A percentile compares a stretch with the other conserved stretches of the same genome.
phyloP scores from a whole-genome alignment of 2,329 filamentous ascomycete genomes.

The Cladosporium halotolerans region DNA sequence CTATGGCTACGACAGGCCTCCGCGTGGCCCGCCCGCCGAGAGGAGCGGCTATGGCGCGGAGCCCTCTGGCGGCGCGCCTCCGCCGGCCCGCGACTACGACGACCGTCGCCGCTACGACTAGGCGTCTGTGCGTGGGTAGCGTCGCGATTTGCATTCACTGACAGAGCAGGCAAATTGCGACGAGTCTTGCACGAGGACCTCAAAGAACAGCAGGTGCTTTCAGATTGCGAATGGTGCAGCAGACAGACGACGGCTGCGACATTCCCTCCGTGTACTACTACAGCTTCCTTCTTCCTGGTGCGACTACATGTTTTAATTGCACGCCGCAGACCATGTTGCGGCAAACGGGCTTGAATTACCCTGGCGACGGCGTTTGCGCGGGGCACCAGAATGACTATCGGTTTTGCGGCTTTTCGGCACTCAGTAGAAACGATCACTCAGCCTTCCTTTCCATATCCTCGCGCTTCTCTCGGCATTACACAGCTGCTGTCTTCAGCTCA shows the following conservation, averaged over 20 bases:
- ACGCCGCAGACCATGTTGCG: slow-evolving; percentile 1
- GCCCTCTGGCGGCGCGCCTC: slow-evolving; percentile 23
- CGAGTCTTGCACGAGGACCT: slow-evolving; percentile 4
- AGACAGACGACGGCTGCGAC: slow-evolving; percentile 11
- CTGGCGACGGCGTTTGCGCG: slow-evolving; percentile 10
- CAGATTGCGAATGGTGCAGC: slow-evolving; percentile 14
- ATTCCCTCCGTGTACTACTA: slow-evolving; percentile 23
- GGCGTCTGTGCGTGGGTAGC: slow-evolving; percentile 10
- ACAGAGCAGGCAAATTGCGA: slow-evolving; percentile 3
- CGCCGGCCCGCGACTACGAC: slow-evolving; percentile 29
- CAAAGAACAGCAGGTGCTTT: slow-evolving; percentile 14
- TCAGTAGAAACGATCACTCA: slow-evolving; percentile 26
- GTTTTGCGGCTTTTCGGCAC: slow-evolving; percentile 19
- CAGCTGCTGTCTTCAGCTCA: neutral
- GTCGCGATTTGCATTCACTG: neutral
- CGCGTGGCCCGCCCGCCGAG: slow-evolving; percentile 26
- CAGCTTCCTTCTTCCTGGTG: slow-evolving; percentile 25
- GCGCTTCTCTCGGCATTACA: neutral
- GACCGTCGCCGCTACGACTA: slow-evolving; percentile 31
- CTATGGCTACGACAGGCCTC: slow-evolving; percentile 27
- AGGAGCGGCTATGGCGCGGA: slow-evolving; percentile 20
- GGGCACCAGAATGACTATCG: slow-evolving; percentile 13
- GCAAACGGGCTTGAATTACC: slow-evolving; percentile 25
- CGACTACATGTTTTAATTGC: slow-evolving; percentile 31
- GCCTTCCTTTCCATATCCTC: slow-evolving; percentile 14